These are phyloP conservation scores for Excoecaria agallocha DNA, from an alignment of 345 rosid genomes.

Conservation along the genomic window DNA sequence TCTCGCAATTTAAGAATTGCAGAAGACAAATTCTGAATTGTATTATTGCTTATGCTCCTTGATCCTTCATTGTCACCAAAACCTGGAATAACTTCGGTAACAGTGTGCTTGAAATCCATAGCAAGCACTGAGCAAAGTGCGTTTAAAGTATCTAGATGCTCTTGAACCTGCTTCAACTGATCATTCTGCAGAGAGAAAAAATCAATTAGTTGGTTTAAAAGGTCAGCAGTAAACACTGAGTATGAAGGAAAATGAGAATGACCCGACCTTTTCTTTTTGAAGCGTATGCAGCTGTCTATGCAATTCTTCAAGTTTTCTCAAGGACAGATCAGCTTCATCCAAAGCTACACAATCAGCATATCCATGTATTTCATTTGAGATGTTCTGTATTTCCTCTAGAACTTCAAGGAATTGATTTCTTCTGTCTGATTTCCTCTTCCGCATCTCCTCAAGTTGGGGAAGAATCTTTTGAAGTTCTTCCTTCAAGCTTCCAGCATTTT, in stretches of 20 bases:
- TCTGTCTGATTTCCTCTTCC: conserved; percentile 68
- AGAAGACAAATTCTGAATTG: conserved; percentile 48
- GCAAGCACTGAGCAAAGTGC: conserved; percentile 60
- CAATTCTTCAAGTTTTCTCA: conserved; percentile 51
- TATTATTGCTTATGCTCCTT: conserved; percentile 43
- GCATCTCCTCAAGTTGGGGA: conserved; percentile 91
- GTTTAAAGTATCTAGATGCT: conserved; percentile 38
- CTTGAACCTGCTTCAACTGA: conserved; percentile 45
- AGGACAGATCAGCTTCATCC: conserved; percentile 62
- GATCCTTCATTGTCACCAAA: conserved; percentile 36
- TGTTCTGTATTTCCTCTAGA: conserved; percentile 45
- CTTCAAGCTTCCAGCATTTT: conserved; percentile 71
- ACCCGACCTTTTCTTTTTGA: conserved; percentile 58
- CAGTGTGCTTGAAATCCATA: conserved; percentile 44
- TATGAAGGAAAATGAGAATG: conserved; percentile 2
- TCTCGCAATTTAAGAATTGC: conserved; percentile 42
- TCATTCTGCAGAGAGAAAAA: conserved; percentile 32
- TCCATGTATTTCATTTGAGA: conserved; percentile 60
- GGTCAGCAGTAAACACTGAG: background rate
- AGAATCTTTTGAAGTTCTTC: conserved; percentile 69
- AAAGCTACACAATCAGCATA: conserved; percentile 36
- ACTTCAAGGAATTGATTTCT: conserved; percentile 74
- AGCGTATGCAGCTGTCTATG: conserved; percentile 39
- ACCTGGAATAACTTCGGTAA: conserved; percentile 44
- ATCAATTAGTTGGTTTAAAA: background rate